Conservation (phyloP, 352 stramenopile genomes). For the Globisporangium recalcitrans region DNA sequence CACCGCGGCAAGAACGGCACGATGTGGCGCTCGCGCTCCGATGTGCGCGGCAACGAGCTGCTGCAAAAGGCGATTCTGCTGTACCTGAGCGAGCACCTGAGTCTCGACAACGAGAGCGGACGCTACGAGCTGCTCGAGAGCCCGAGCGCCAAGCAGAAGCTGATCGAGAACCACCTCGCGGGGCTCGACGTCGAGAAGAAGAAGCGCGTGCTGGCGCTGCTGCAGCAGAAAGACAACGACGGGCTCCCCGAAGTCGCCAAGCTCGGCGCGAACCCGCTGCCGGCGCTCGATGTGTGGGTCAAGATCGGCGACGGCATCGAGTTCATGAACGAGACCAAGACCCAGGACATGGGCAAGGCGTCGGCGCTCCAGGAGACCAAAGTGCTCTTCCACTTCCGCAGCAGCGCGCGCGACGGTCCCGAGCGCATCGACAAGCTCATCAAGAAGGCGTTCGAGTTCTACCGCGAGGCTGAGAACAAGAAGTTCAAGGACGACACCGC, state of each 20-base stretch:
- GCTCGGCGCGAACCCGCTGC: constrained; percentile 15
- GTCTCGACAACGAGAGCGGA: constrained; percentile 32
- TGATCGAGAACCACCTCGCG: constrained; percentile 2
- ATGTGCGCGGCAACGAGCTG: constrained; percentile 41
- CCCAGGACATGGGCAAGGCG: constrained; percentile 12
- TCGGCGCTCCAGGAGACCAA: constrained; percentile 8
- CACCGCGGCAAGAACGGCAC: constrained; percentile 28
- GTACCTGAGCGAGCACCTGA: constrained; percentile 36
- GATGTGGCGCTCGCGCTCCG: constrained; percentile 6
- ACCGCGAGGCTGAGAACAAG: constrained; percentile 22
- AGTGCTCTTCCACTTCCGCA: constrained; percentile 22
- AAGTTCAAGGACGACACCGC: constrained; percentile 29
- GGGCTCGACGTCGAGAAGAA: constrained; percentile 8
- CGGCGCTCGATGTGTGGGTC: constrained; percentile 26
- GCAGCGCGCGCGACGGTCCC: constrained; percentile 18
- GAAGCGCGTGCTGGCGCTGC: constrained; percentile 2
- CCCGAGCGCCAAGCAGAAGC: constrained; percentile 19
- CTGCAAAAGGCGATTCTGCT: constrained; percentile 51
- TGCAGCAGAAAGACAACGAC: constrained; percentile 2
- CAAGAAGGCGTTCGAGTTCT: constrained; percentile 26
- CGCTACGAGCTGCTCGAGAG: constrained; percentile 50
- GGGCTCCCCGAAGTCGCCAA: constrained; percentile 1
- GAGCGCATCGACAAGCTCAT: constrained; percentile 32
- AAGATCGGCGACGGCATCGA: constrained; percentile 20
- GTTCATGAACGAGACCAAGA: constrained; percentile 28